Conservation (phyloP, 2,329 filamentous ascomycete genomes). For the Fusarium chlamydosporum region DNA sequence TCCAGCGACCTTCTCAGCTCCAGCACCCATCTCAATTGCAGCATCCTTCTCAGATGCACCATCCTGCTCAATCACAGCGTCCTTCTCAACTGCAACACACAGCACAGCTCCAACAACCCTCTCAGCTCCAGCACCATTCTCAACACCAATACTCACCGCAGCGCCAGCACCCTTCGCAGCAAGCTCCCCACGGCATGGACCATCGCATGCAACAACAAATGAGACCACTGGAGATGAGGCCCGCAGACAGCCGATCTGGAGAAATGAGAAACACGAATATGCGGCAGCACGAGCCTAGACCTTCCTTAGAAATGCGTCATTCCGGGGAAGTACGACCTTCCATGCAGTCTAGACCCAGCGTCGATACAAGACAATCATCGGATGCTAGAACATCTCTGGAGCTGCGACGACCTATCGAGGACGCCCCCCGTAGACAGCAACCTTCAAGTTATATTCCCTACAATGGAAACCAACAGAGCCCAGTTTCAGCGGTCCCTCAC, state of each 20-base stretch:
- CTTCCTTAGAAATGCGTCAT: conserved; percentile 39
- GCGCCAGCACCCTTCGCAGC: conserved; percentile 35
- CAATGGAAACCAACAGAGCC: conserved; percentile 69
- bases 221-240: conserved; percentile 30
- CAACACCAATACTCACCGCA: conserved; percentile 33
- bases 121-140: conserved; percentile 24
- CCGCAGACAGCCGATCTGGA: conserved; percentile 15
- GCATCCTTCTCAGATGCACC: conserved; percentile 7
- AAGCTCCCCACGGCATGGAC: conserved; percentile 31
- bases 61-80: conserved; percentile 5
- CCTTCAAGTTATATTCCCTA: conserved; percentile 48
- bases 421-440: conserved; percentile 47
- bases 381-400: conserved; percentile 46
- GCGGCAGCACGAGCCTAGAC: conserved; percentile 36
- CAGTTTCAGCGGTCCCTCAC: conserved; percentile 81
- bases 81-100: conserved; percentile 13
- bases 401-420: conserved; percentile 46
- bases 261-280: conserved; percentile 35
- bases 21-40: conserved; percentile 14
- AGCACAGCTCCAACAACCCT: conserved; percentile 23
- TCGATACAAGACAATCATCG: conserved; percentile 36
- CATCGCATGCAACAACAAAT: conserved; percentile 37
- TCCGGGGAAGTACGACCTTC: conserved; percentile 38
- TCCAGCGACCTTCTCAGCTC: conserved; percentile 30
- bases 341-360: conserved; percentile 31